Evolutionary conservation across 148 eudicot genomes (phyloP).

Genomic region (Pharnaceum exiguum): DNA sequence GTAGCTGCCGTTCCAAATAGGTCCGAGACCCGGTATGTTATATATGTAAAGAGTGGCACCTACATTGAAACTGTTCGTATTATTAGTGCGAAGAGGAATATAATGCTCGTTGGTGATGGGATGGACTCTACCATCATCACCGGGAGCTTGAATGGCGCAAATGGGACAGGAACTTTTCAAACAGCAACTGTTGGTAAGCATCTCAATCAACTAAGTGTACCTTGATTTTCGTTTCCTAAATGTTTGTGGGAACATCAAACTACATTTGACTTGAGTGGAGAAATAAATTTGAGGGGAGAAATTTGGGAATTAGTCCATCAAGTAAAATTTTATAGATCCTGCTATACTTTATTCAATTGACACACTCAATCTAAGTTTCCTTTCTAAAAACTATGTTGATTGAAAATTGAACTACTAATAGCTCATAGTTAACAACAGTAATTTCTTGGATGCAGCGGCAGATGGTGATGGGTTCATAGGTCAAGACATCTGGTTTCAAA

Average conservation of each 20-base stretch:
- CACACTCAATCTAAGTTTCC: no score
- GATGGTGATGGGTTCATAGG: constrained; percentile 33
- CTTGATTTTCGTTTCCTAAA: not conserved
- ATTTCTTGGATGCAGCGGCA: constrained; percentile 32
- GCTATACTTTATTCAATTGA: not conserved
- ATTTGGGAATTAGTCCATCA: no score
- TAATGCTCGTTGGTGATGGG: constrained; percentile 29
- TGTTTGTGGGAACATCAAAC: no score
- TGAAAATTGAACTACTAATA: no score
- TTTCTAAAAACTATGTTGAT: no score
- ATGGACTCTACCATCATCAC: constrained; percentile 18
- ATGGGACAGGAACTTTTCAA: constrained; percentile 17
- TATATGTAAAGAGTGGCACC: constrained; percentile 26
- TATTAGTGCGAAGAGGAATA: constrained; percentile 20
- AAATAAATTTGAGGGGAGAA: no score
- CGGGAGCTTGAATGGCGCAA: constrained; percentile 22
- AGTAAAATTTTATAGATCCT: not conserved
- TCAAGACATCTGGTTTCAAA: constrained; percentile 25
- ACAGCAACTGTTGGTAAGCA: constrained; percentile 24
- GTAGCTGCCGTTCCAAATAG: constrained; percentile 23
- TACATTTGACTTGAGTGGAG: no score
- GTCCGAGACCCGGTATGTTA: constrained; percentile 14
- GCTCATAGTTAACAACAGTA: no score
- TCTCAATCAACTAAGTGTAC: not conserved
- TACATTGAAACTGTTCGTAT: constrained; percentile 27